A percentile compares a stretch with the other conserved stretches of the same genome.
phyloP scores from a whole-genome alignment of 176 grass and related monocot genomes.

The Coix lacrymajobi region DNA sequence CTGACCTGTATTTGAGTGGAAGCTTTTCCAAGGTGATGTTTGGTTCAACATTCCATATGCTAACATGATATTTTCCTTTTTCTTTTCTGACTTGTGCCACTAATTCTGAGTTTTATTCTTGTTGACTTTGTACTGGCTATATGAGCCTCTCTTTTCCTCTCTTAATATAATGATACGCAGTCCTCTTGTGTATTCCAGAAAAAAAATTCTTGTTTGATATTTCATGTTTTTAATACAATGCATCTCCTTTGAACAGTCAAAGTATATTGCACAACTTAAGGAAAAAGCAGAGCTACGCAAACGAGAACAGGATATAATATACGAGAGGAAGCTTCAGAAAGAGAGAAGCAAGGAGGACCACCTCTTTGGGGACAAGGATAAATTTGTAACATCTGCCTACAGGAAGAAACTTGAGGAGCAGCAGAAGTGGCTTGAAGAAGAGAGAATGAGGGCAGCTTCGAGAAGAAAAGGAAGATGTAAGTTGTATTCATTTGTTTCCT shows the following conservation, averaged over 20 bases:
- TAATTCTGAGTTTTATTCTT: background rate
- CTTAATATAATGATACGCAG: too few relatives aligned
- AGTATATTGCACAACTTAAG: constrained; percentile 87
- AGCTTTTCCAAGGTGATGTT: background rate
- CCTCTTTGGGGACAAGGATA: constrained; percentile 78
- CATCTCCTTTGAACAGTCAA: constrained; percentile 55
- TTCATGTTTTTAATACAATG: background rate
- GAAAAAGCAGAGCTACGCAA: constrained; percentile 85
- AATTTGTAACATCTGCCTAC: constrained; percentile 90
- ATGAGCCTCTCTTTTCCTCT: too few relatives aligned
- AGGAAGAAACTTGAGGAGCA: constrained; percentile 93
- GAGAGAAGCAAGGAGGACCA: constrained; percentile 95
- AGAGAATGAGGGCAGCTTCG: constrained; percentile 52
- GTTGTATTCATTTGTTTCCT: constrained; percentile 19
- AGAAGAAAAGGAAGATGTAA: constrained; percentile 95
- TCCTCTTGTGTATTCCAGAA: too few relatives aligned
- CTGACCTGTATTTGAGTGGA: background rate
- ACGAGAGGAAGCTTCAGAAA: constrained; percentile 92
- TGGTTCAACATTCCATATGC: background rate
- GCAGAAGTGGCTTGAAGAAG: constrained; percentile 87
- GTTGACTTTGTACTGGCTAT: too few relatives aligned
- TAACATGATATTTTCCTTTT: background rate
- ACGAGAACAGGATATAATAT: constrained; percentile 85
- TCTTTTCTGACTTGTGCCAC: background rate
- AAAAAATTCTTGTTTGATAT: background rate